Evolutionary conservation across 352 stramenopile genomes (phyloP).

Genomic region (Nothophytophthora sp.): DNA sequence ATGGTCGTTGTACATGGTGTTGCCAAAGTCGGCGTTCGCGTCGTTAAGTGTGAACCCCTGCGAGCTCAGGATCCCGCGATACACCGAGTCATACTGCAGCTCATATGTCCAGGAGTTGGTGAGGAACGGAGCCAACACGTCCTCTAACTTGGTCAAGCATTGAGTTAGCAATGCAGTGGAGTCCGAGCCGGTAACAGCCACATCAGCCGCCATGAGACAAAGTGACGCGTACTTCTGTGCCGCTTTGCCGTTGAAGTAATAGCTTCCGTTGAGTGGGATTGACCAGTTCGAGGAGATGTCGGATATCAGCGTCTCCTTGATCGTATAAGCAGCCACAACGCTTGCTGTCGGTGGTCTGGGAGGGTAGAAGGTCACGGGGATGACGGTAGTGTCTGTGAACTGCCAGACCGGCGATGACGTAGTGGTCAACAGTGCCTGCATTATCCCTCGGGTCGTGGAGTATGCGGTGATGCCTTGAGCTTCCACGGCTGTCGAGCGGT

Average conservation of each 20-base stretch:
- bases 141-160: slow-evolving; percentile 25
- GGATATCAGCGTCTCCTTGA: slow-evolving; percentile 18
- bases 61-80: slow-evolving; percentile 33
- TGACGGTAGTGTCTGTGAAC: slow-evolving; percentile 28
- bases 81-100: slow-evolving; percentile 31
- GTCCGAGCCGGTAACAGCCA: slow-evolving; percentile 13
- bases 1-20: slow-evolving; percentile 42
- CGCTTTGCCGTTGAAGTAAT: slow-evolving; percentile 40
- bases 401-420: slow-evolving; percentile 26
- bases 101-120: slow-evolving; percentile 27
- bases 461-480: slow-evolving; percentile 11
- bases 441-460: slow-evolving; percentile 46
- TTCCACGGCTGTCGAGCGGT: slow-evolving; percentile 27
- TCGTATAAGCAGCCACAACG: slow-evolving; percentile 11
- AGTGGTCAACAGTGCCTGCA: slow-evolving; percentile 32
- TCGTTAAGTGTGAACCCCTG: slow-evolving; percentile 28
- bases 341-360: slow-evolving; percentile 7
- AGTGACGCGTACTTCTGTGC: slow-evolving; percentile 39
- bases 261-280: slow-evolving; percentile 23
- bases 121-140: slow-evolving; percentile 21
- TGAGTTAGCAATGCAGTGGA: neutral
- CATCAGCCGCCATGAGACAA: slow-evolving; percentile 31
- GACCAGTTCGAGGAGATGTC: slow-evolving; percentile 29
- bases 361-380: slow-evolving; percentile 38
- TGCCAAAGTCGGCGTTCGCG: slow-evolving; percentile 35